Conservation (phyloP, 176 grass and related monocot species). For the Elymus sibiricus region DNA sequence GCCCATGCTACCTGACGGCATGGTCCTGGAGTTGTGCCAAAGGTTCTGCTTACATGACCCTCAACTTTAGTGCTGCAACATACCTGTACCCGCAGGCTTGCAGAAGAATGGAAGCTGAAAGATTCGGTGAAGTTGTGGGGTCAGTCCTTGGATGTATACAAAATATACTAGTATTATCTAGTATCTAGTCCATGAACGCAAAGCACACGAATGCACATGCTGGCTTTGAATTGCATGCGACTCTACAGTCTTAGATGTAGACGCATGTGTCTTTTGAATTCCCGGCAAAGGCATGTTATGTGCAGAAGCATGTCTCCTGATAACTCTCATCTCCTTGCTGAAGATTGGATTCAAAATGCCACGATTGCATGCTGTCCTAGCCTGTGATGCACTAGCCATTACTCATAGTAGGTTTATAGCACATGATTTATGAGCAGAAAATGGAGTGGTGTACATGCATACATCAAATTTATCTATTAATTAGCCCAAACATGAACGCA, state of each 20-base stretch:
- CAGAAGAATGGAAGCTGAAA: slow-evolving; percentile 53
- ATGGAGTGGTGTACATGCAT: not conserved
- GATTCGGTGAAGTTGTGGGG: slow-evolving; percentile 30
- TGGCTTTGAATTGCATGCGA: not conserved
- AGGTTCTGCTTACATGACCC: slow-evolving; percentile 43
- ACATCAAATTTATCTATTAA: not conserved
- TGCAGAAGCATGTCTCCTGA: slow-evolving; percentile 43
- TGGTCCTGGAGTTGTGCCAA: slow-evolving; percentile 43
- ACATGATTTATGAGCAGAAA: not conserved
- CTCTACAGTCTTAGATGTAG: slow-evolving; percentile 16
- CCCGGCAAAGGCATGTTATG: slow-evolving; percentile 22
- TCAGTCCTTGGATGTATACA: slow-evolving; percentile 21
- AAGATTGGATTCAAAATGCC: not conserved
- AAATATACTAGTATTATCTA: not conserved
- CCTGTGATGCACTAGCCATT: not conserved
- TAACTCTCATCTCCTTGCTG: not conserved
- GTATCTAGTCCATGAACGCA: slow-evolving; percentile 3
- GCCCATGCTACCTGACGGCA: slow-evolving; percentile 43
- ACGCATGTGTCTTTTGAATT: slow-evolving; percentile 38
- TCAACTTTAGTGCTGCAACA: slow-evolving; percentile 44
- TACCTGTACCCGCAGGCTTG: slow-evolving; percentile 33
- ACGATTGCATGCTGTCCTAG: not conserved
- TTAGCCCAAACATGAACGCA: not conserved
- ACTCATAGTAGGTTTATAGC: not conserved
- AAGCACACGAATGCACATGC: slow-evolving; percentile 33